Percentiles rank a stretch among this genome's conserved stretches.
Conservation (phyloP, 2,329 filamentous ascomycete genomes). For the Penicillium sp. region DNA sequence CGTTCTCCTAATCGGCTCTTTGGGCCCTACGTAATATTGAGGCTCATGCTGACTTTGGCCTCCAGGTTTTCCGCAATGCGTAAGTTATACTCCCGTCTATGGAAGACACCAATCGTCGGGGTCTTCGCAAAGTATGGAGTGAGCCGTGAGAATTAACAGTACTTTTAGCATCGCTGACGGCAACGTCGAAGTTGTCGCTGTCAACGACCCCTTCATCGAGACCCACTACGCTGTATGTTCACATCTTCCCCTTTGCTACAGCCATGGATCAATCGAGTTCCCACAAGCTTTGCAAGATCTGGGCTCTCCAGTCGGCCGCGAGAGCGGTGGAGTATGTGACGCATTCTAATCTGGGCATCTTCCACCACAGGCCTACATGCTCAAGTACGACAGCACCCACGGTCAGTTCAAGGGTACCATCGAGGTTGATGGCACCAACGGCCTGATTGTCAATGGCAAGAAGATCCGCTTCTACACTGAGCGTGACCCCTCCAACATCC, state of each 20-base stretch:
- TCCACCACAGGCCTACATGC: conserved; percentile 81
- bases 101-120: neutral
- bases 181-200: conserved; percentile 86
- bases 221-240: conserved; percentile 87
- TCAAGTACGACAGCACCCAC: conserved; percentile 98
- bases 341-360: conserved; percentile 3
- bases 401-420: conserved; percentile 92
- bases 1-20: neutral
- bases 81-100: conserved; percentile 40
- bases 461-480: conserved; percentile 90
- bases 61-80: conserved; percentile 88
- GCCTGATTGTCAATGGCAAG: conserved; percentile 88
- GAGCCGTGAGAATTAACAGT: conserved; percentile 5
- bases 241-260: neutral
- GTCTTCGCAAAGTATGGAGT: conserved; percentile 1
- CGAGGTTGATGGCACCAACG: conserved; percentile 59
- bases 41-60: conserved; percentile 20
- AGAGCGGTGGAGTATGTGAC: neutral
- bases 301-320: no score
- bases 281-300: no score
- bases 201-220: conserved; percentile 99
- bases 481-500: conserved; percentile 82
- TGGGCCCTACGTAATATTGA: neutral
- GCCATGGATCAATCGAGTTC: neutral
- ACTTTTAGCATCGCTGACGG: conserved; percentile 65